A percentile compares a stretch with the other conserved stretches of the same genome.
These are phyloP conservation scores for Tetraselmis chui DNA, from an alignment of 139 green algal species.

Conservation along the genomic window DNA sequence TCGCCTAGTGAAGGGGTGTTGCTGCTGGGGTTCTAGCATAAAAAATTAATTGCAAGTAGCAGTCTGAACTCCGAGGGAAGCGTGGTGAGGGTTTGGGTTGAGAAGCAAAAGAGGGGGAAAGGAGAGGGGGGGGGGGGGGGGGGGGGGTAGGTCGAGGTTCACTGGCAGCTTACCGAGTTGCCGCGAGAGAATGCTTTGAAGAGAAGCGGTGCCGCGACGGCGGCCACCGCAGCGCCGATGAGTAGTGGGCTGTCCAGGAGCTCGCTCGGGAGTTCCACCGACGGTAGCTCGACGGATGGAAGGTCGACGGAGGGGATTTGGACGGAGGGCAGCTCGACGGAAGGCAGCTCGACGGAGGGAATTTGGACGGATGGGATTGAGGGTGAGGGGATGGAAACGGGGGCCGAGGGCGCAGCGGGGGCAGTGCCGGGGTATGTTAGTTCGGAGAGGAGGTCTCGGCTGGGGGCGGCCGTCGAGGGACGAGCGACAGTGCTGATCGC, in stretches of 20 bases:
- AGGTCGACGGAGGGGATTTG: slow-evolving; percentile 1
- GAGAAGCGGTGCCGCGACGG: slow-evolving; percentile 17
- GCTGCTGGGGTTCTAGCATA: no score
- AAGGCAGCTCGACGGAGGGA: no score
- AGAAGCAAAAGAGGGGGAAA: no score
- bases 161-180: not conserved
- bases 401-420: no score
- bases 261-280: slow-evolving; percentile 4
- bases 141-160: no score
- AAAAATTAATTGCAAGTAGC: no score
- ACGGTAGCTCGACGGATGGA: slow-evolving; percentile 12
- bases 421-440: not conserved
- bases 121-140: no score
- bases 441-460: not conserved
- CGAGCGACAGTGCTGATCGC: not conserved
- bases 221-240: slow-evolving; percentile 4
- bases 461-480: not conserved
- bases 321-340: not conserved
- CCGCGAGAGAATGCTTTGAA: slow-evolving; percentile 4
- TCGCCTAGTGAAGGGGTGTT: no score
- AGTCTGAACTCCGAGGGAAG: no score
- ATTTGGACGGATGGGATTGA: no score
- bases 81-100: no score
- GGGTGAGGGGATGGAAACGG: no score
- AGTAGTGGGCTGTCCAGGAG: slow-evolving; percentile 21